Evolutionary conservation across 495 filamentous ascomycete genomes (phyloP).

Genomic region (Friedmanniomyces endolithicus): DNA sequence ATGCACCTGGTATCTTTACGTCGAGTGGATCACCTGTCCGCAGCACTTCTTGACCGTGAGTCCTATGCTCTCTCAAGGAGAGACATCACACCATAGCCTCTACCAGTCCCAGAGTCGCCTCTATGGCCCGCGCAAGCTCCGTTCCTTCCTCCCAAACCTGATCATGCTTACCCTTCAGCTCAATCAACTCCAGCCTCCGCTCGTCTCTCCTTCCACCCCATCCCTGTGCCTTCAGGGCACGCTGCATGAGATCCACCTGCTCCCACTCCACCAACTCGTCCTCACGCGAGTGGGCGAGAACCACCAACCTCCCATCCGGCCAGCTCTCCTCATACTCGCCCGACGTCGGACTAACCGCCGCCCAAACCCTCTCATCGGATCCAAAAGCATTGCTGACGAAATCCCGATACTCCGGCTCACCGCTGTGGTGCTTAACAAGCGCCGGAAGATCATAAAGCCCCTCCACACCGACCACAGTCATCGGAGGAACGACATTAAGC

Average conservation of each 20-base stretch:
- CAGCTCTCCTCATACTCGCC: slow-evolving; percentile 31
- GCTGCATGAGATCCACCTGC: slow-evolving; percentile 40
- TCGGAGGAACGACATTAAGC: slow-evolving; percentile 24
- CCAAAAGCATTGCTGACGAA: slow-evolving; percentile 57
- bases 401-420: slow-evolving; percentile 39
- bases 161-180: slow-evolving; percentile 52
- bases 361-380: slow-evolving; percentile 38
- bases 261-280: slow-evolving; percentile 49
- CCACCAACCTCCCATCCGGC: slow-evolving; percentile 36
- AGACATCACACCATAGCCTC: not conserved
- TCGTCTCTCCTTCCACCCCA: slow-evolving; percentile 27
- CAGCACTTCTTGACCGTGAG: too few relatives aligned
- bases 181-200: slow-evolving; percentile 27
- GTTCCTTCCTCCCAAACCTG: slow-evolving; percentile 43
- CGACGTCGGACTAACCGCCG: slow-evolving; percentile 39
- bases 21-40: too few relatives aligned
- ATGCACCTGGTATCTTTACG: too few relatives aligned
- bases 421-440: slow-evolving; percentile 37
- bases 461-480: slow-evolving; percentile 46
- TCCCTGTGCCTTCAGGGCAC: slow-evolving; percentile 23
- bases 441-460: slow-evolving; percentile 56
- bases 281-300: slow-evolving; percentile 46
- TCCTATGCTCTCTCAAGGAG: too few relatives aligned
- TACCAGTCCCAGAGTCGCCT: not conserved
- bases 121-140: slow-evolving; percentile 35